Conservation (phyloP, 768 basidiomycete species). For the Boletus subcaerulescens region DNA sequence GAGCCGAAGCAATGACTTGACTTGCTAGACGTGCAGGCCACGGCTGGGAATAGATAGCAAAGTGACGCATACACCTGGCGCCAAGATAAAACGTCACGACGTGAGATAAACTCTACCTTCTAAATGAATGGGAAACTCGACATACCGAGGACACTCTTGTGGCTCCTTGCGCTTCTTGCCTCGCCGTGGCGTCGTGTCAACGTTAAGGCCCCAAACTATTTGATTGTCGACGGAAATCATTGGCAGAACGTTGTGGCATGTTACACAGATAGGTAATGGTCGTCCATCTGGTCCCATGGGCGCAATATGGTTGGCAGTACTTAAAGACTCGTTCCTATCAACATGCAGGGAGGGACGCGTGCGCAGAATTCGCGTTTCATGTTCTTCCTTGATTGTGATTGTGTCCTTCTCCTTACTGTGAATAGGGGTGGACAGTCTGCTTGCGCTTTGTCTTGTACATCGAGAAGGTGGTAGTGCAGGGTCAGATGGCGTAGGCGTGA, state of each 20-base stretch:
- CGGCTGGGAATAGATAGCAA: conserved; percentile 65
- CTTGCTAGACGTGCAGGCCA: conserved; percentile 66
- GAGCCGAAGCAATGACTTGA: conserved; percentile 43
- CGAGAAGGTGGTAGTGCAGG: conserved; percentile 26
- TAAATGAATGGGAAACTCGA: conserved; percentile 25
- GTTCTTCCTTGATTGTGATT: conserved; percentile 44
- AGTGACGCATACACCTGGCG: conserved; percentile 73
- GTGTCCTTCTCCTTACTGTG: conserved; percentile 39
- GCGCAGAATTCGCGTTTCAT: conserved; percentile 51
- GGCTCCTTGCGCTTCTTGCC: conserved; percentile 58
- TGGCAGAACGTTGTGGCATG: conserved; percentile 68
- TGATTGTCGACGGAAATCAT: conserved; percentile 73
- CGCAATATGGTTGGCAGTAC: conserved; percentile 41
- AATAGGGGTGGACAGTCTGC: conserved; percentile 30
- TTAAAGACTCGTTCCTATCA: conserved; percentile 35
- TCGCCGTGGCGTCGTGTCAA: conserved; percentile 43
- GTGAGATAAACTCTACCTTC: conserved; percentile 10
- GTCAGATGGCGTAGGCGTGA: conserved; percentile 33
- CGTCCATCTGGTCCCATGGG: conserved; percentile 64
- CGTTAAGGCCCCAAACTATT: conserved; percentile 69
- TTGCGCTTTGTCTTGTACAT: conserved; percentile 30
- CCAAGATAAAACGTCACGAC: conserved; percentile 12
- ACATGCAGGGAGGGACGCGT: conserved; percentile 41
- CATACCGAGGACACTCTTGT: conserved; percentile 73
- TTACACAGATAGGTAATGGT: conserved; percentile 66